Base-by-base conservation (phyloP, 352 stramenopile species). In the Globisporangium irregulare region DNA sequence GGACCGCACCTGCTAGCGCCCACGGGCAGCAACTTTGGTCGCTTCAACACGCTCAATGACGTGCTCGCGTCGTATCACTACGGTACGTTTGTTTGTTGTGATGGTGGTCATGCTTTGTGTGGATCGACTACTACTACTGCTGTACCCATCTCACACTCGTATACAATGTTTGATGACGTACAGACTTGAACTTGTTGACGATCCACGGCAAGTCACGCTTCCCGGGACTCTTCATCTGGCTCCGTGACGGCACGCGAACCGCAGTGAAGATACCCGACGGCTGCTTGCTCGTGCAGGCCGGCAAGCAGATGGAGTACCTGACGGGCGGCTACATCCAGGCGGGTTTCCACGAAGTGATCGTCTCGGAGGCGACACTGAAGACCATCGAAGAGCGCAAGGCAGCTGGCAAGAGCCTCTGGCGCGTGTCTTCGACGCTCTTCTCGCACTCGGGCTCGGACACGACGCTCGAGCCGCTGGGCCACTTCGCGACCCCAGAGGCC, bases 61-160 rank as follows among this genome's bases (percentile, higher is more conserved):
- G 91, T 98, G 22, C 76, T 98, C 24, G 91, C 93, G 20, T 91
- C 89, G n/a, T 98, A 94, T 70, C 93, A 98, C 76, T 97, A 97
- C 72, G 87, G 76, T 83, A 59, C 55, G 61, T 36, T 14, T 29
- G 27, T 32, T 32, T 32, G 27, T 32, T 32, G 27, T 32, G 27
- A 34, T 18, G n/a, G 14, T 53, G 38, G 15, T 6, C 12, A 46
- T 46, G 41, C 41, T 46, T 46, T 46, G 41, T n/a, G 8, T n/a
- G 41, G 7, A 3, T 48, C 15, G 4, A 36, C 32, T 36, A 10
- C 32, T 48, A 48, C 15, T n/a, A 48, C 41, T 48, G 41, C 5
- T 20, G 38, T 46, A 20, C 9, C 34, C 34, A 12, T 15, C 34
- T 41, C 34, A 41, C 34, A 41, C 34, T 41, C 34, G 34, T 56